Conservation (phyloP, 129 eudicot genomes). For the Helichrysum umbraculigerum region DNA sequence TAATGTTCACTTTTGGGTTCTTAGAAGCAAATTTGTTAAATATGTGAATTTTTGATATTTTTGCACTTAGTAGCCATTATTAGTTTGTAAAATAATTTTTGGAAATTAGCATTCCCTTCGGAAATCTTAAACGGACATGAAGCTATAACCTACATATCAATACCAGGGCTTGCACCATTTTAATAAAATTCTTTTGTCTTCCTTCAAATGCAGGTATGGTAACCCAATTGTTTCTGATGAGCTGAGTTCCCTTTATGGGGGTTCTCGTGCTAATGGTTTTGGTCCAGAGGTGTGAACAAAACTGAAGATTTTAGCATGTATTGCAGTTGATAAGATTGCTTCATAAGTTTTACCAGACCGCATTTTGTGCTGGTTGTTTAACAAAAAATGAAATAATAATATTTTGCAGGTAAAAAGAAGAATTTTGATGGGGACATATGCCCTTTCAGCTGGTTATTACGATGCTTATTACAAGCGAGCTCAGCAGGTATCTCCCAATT, state of each 20-base stretch:
- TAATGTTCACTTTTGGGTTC: constrained; percentile 20
- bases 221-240: constrained; percentile 80
- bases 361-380: not conserved
- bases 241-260: constrained; percentile 73
- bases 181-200: not conserved
- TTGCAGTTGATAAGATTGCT: not conserved
- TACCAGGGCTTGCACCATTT: not conserved
- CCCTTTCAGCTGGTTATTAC: constrained; percentile 99
- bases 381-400: not conserved
- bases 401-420: constrained; percentile 85
- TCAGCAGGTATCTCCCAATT: constrained; percentile 66
- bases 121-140: not conserved
- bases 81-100: not conserved
- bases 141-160: not conserved
- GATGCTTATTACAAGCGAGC: constrained; percentile 99
- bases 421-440: constrained; percentile 98
- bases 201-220: constrained; percentile 63
- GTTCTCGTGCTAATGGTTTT: constrained; percentile 87
- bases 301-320: not conserved
- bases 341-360: not conserved
- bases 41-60: not conserved
- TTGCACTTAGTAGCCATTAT: not conserved
- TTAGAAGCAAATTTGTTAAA: not conserved
- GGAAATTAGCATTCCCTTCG: not conserved
- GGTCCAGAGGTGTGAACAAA: constrained; percentile 85